Conservation (phyloP, 805 yeast genomes). For the Yamadazyma phyllophila region DNA sequence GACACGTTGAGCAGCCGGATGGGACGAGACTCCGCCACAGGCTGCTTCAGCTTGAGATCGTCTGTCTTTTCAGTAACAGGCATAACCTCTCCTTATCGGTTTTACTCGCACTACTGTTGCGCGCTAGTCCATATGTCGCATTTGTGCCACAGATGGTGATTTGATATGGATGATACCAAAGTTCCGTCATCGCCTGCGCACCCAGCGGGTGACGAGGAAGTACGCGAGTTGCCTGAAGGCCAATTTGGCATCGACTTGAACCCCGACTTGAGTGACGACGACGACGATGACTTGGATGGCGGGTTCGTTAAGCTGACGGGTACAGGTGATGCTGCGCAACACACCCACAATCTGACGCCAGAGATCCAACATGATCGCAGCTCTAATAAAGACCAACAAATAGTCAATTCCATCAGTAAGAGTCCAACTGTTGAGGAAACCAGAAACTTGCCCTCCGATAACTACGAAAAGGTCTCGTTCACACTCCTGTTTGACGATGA, state of each 20-base stretch:
- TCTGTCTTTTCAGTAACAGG: slow-evolving; percentile 13
- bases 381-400: no score
- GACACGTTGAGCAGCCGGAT: background rate
- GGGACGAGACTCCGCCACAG: background rate
- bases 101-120: slow-evolving; percentile 1
- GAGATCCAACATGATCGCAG: background rate
- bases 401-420: no score
- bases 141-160: slow-evolving; percentile 6
- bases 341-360: background rate
- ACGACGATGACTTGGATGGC: slow-evolving; percentile 12
- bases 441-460: no score
- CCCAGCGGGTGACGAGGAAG: slow-evolving; percentile 35
- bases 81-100: slow-evolving; percentile 7
- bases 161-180: slow-evolving; percentile 8
- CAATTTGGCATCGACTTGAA: slow-evolving; percentile 33
- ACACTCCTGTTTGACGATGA: slow-evolving; percentile 33
- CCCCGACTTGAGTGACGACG: slow-evolving; percentile 36
- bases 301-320: background rate
- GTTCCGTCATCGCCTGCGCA: slow-evolving; percentile 36
- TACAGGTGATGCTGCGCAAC: background rate
- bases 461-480: slow-evolving; percentile 1
- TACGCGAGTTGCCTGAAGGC: slow-evolving; percentile 24
- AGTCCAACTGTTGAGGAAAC: no score
- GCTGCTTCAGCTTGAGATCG: slow-evolving; percentile 2
- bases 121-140: slow-evolving; percentile 2